A percentile compares a stretch with the other conserved stretches of the same genome.
These are phyloP conservation scores for Hyaloperonospora arabidopsidis DNA, from an alignment of 352 stramenopile species.

Conservation along the genomic window DNA sequence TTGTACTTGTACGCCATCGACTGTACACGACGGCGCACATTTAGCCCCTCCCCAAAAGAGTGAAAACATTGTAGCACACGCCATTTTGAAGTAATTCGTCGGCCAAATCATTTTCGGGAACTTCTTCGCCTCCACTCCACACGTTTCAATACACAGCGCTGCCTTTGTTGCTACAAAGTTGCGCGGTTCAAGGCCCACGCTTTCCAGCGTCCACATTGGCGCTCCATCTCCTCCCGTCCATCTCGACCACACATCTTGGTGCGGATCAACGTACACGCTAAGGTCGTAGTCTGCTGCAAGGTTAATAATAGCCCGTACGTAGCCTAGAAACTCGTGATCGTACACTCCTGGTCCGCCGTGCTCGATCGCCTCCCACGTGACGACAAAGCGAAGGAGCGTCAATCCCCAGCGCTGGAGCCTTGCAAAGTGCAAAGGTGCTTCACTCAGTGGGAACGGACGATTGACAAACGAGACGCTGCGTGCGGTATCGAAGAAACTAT, in stretches of 20 bases:
- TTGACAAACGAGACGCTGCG: constrained; percentile 55
- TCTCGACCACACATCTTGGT: constrained; percentile 89
- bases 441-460: constrained; percentile 75
- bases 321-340: constrained; percentile 78
- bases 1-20: constrained; percentile 76
- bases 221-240: constrained; percentile 87
- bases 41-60: constrained; percentile 80
- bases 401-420: constrained; percentile 78
- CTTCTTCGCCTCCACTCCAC: constrained; percentile 22
- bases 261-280: constrained; percentile 84
- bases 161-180: constrained; percentile 70
- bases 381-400: constrained; percentile 74
- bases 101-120: constrained; percentile 90
- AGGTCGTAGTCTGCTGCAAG: constrained; percentile 61
- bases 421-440: constrained; percentile 73
- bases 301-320: constrained; percentile 56
- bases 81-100: constrained; percentile 89
- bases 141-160: constrained; percentile 67
- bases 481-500: constrained; percentile 45
- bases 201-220: constrained; percentile 84
- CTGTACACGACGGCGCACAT: constrained; percentile 57
- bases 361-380: constrained; percentile 89
- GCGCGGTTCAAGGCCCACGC: constrained; percentile 63
- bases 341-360: constrained; percentile 76
- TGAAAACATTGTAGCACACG: constrained; percentile 87